A percentile compares a stretch with the other conserved stretches of the same genome.
Evolutionary conservation across 1,139 yeast genomes (phyloP).

Genomic region (Debaryomyces subglobosus): DNA sequence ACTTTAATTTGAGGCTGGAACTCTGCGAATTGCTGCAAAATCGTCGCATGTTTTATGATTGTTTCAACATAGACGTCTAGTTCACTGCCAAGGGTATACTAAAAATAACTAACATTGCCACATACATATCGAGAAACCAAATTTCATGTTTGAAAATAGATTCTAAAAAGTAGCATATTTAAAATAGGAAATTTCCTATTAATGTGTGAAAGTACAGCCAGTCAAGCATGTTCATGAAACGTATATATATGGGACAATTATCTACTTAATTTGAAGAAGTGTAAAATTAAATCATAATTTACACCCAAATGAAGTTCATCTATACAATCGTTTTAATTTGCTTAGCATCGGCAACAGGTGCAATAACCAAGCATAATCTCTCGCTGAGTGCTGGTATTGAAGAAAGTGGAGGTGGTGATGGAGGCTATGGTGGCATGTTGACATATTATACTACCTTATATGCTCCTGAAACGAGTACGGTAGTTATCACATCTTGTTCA

Average conservation of each 20-base stretch:
- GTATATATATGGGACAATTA: neutral
- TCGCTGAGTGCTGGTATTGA: neutral
- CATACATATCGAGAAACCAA: neutral
- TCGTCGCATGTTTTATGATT: neutral
- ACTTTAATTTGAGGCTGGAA: neutral
- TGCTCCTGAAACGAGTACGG: constrained; percentile 14
- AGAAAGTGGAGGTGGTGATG: neutral
- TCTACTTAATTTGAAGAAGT: neutral
- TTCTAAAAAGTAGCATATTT: neutral
- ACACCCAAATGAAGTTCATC: neutral
- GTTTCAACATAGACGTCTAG: neutral
- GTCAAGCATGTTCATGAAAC: neutral
- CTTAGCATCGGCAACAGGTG: neutral
- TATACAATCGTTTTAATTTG: neutral
- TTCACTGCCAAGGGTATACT: neutral
- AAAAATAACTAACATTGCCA: neutral
- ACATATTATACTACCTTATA: neutral
- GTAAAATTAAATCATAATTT: neutral
- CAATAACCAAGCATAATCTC: neutral
- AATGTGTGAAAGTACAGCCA: neutral
- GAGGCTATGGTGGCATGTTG: neutral
- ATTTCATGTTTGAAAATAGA: neutral
- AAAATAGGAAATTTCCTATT: neutral
- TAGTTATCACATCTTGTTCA: constrained; percentile 27
- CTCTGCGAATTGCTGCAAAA: constrained; percentile 1